Conservation (phyloP, 345 rosid species). For the Gossypium anomalum region DNA sequence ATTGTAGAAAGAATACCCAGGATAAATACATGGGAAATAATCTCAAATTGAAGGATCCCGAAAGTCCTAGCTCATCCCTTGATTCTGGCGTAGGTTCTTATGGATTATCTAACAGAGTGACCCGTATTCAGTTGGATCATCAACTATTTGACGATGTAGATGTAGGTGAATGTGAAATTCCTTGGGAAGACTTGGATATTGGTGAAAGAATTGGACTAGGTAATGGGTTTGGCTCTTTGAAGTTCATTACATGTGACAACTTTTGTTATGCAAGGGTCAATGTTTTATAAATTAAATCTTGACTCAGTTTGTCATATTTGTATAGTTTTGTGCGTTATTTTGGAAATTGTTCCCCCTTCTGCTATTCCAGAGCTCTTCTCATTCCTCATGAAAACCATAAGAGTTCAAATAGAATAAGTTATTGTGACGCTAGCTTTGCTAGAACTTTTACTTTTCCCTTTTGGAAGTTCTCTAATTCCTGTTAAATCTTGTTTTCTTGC, state of each 20-base stretch:
- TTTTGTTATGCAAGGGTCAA: neutral
- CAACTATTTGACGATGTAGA: constrained; percentile 85
- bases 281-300: neutral
- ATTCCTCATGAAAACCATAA: constrained; percentile 2
- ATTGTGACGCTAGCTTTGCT: constrained; percentile 6
- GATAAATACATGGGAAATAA: constrained; percentile 51
- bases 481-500: constrained; percentile 18
- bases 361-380: neutral
- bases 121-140: constrained; percentile 43
- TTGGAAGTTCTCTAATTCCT: constrained; percentile 19
- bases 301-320: neutral
- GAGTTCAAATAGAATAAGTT: constrained; percentile 4
- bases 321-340: neutral
- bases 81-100: constrained; percentile 50
- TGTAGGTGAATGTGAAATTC: constrained; percentile 93
- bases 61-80: constrained; percentile 57
- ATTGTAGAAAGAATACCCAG: constrained; percentile 44
- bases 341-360: neutral
- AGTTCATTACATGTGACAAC: neutral
- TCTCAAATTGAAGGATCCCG: constrained; percentile 56
- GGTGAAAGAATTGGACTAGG: constrained; percentile 99
- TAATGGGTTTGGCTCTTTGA: constrained; percentile 22
- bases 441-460: constrained; percentile 8
- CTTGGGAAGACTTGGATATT: constrained; percentile 91
- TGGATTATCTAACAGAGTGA: constrained; percentile 36